Evolutionary conservation across 2,329 filamentous ascomycete species (phyloP).

Genomic region (Sporothrix euskadiensis): DNA sequence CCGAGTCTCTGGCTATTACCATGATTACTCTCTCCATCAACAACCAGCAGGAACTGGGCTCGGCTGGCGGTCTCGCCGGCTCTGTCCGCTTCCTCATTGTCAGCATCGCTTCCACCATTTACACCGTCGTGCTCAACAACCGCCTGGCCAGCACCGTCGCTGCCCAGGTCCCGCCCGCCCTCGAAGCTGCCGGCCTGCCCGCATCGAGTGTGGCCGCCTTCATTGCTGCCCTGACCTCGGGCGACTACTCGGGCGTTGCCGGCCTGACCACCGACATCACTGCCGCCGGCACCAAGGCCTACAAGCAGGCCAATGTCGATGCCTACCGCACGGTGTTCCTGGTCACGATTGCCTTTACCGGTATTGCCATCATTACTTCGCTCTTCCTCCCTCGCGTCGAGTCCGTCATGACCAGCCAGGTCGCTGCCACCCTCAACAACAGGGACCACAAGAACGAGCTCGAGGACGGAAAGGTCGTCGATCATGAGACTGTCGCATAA

Average conservation of each 20-base stretch:
- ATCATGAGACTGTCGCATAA: not conserved
- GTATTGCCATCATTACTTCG: constrained; percentile 37
- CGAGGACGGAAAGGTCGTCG: constrained; percentile 12
- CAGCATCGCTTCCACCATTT: constrained; percentile 41
- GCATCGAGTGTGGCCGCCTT: constrained; percentile 40
- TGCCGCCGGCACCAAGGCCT: constrained; percentile 37
- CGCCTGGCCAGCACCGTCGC: constrained; percentile 39
- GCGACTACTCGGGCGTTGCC: constrained; percentile 37
- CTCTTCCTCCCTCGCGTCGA: constrained; percentile 24
- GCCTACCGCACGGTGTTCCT: constrained; percentile 43
- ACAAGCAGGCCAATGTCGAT: constrained; percentile 40
- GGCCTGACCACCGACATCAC: constrained; percentile 40
- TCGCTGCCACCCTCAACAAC: constrained; percentile 23
- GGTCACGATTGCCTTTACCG: constrained; percentile 42
- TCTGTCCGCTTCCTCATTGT: constrained; percentile 43
- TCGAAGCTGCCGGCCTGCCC: constrained; percentile 43
- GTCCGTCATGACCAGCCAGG: constrained; percentile 25
- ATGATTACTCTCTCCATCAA: constrained; percentile 40
- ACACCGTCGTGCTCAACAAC: constrained; percentile 41
- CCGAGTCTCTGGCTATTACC: constrained; percentile 41
- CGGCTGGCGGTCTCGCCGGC: constrained; percentile 40
- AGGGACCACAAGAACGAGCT: constrained; percentile 6
- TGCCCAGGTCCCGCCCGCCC: constrained; percentile 39
- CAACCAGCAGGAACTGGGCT: constrained; percentile 42
- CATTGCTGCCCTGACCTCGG: constrained; percentile 38